Evolutionary conservation across 441 rosid species (phyloP).

Genomic region (Geranium incanum): DNA sequence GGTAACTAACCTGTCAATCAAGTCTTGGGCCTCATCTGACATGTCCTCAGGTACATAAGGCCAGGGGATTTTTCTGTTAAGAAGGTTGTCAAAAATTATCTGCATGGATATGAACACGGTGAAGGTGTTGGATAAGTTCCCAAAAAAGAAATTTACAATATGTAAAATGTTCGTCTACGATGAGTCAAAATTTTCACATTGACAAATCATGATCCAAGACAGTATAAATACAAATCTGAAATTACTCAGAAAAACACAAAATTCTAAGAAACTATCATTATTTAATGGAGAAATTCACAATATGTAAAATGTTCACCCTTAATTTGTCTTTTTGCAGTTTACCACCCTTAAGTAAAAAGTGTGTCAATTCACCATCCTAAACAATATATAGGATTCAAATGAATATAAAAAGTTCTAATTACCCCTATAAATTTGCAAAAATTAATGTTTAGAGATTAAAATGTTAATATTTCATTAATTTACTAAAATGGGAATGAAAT

Average conservation of each 20-base stretch:
- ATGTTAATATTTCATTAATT: too few species aligned
- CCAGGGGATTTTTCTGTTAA: slow-evolving; percentile 76
- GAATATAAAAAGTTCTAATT: too few species aligned
- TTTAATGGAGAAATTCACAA: background rate
- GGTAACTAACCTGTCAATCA: slow-evolving; percentile 56
- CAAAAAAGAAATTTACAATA: background rate
- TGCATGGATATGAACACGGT: slow-evolving; percentile 28
- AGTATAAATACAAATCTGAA: background rate
- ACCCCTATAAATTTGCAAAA: too few species aligned
- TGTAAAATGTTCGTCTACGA: background rate
- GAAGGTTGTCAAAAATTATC: slow-evolving; percentile 80
- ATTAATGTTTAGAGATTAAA: too few species aligned
- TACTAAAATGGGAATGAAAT: too few species aligned
- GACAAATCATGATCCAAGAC: background rate
- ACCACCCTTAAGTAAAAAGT: too few species aligned
- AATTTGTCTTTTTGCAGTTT: too few species aligned
- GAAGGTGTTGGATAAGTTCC: slow-evolving; percentile 14
- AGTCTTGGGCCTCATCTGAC: slow-evolving; percentile 74
- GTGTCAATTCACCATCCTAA: too few species aligned
- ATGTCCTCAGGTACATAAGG: slow-evolving; percentile 59
- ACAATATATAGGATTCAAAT: too few species aligned
- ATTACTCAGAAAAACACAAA: background rate
- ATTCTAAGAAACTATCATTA: background rate
- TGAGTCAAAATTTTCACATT: background rate
- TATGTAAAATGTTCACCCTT: too few species aligned